A percentile compares a stretch with the other conserved stretches of the same genome.
Conservation (phyloP, 805 yeast genomes). For the Wickerhamiella azymoides region DNA sequence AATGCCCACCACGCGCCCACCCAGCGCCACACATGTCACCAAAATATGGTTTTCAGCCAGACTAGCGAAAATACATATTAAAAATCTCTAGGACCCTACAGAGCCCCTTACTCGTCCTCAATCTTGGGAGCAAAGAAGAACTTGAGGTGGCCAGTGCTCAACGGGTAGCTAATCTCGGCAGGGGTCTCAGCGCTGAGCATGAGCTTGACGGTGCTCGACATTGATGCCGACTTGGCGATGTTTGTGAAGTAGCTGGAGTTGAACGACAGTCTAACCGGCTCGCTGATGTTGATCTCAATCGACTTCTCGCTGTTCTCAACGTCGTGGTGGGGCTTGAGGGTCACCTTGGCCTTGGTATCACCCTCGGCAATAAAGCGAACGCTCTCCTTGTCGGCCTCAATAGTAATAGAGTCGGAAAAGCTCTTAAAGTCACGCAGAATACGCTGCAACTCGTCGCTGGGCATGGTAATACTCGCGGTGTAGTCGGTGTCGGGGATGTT, state of each 20-base stretch:
- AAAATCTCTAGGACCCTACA: too few species aligned
- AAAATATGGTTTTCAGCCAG: background rate
- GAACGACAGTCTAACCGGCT: constrained; percentile 78
- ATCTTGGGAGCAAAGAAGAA: constrained; percentile 97
- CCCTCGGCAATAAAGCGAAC: constrained; percentile 85
- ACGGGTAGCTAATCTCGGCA: constrained; percentile 81
- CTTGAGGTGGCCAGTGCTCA: constrained; percentile 84
- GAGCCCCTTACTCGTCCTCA: constrained; percentile 48
- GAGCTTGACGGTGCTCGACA: constrained; percentile 64
- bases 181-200: constrained; percentile 86
- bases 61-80: background rate
- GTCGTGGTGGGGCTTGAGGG: constrained; percentile 71
- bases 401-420: constrained; percentile 74
- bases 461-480: constrained; percentile 76
- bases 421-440: constrained; percentile 77
- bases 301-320: constrained; percentile 63
- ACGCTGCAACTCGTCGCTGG: constrained; percentile 77
- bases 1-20: too few species aligned
- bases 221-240: constrained; percentile 78
- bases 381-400: constrained; percentile 80
- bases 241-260: constrained; percentile 85
- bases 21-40: background rate
- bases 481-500: constrained; percentile 89
- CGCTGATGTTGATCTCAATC: constrained; percentile 61
- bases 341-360: constrained; percentile 71